phyloP scores from a whole-genome alignment of 164 flowering plant species.

The Liriodendron chinense region DNA sequence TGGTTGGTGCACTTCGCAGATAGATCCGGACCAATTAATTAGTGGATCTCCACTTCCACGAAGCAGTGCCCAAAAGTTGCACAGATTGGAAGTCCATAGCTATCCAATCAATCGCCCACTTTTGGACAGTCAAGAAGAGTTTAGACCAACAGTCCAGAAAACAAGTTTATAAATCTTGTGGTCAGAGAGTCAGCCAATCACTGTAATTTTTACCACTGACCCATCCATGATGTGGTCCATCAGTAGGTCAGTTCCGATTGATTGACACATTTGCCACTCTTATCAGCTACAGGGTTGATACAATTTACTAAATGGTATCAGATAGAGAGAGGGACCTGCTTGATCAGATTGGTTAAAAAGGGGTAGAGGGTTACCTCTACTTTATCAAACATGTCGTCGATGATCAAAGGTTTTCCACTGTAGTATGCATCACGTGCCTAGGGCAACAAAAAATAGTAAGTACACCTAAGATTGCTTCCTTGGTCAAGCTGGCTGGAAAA shows the following conservation, averaged over 20 bases:
- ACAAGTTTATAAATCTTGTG: not conserved
- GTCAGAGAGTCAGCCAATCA: no score
- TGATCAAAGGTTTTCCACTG: conserved; percentile 80
- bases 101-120: not conserved
- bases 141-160: not conserved
- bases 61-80: not conserved
- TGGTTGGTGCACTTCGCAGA: not conserved
- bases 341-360: no score
- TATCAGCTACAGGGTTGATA: not conserved
- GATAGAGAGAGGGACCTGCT: no score
- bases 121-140: not conserved
- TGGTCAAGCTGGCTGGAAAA: not conserved
- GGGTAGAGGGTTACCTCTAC: conserved; percentile 58
- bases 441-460: not conserved
- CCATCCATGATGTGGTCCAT: no score
- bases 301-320: no score
- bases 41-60: not conserved
- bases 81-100: not conserved
- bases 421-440: conserved; percentile 93
- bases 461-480: not conserved
- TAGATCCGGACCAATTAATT: not conserved
- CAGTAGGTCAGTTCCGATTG: no score
- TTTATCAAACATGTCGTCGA: conserved; percentile 95
- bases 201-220: no score
- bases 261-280: no score